Base-by-base conservation (phyloP, 2,329 filamentous ascomycete species). In the Berkeleyomyces basicola region DNA sequence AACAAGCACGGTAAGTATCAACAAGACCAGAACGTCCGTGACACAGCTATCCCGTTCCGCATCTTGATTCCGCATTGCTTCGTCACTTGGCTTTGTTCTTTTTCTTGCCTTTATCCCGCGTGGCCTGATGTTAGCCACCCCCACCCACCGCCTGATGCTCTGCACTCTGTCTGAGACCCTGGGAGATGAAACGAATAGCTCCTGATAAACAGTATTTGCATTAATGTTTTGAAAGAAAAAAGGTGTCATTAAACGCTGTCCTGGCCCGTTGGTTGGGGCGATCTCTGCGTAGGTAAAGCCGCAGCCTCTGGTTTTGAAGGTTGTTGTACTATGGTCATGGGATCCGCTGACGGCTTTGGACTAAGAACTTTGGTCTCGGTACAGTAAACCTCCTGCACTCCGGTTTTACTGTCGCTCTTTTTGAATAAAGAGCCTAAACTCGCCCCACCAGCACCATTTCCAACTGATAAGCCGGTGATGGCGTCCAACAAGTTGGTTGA, bases 401-500 rank as follows among this genome's bases (percentile, higher is more conserved):
- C 31, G n/a, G 33, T 55, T 55, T 55, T 55, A 36, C 51, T 55
- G 33, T 55, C 51, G 31, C 51, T 37, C 51, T 39, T 55, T n/a
- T 55, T 55, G 51, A 55, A 55, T 37, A 55, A 36, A 14, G 51
- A 39, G 5, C 51, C 51, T 37, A 55, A 9, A 37, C 51, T 55
- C 3, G 33, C 51, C 9, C 51, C 51, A 36, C 51, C 31, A 1
- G 51, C 33, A 39, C 10, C 33, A 39, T 55, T 55, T 31, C 51
- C 14, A 31, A 39, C 36, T 5, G 51, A 36, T 14, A 31, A 55
- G 33, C 51, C 51, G 3, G 51, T 55, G 14, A 55, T 55, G 4
- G 9, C 51, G 36, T 62, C 53, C 37, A 36, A 39, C 7, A 62
- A 42, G 6, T 47, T 64, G 9, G 57, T 73, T 4, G 69, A 72